These are phyloP conservation scores for Saccharomycopsis sp. DNA, from an alignment of 805 yeast genomes.

Conservation along the genomic window DNA sequence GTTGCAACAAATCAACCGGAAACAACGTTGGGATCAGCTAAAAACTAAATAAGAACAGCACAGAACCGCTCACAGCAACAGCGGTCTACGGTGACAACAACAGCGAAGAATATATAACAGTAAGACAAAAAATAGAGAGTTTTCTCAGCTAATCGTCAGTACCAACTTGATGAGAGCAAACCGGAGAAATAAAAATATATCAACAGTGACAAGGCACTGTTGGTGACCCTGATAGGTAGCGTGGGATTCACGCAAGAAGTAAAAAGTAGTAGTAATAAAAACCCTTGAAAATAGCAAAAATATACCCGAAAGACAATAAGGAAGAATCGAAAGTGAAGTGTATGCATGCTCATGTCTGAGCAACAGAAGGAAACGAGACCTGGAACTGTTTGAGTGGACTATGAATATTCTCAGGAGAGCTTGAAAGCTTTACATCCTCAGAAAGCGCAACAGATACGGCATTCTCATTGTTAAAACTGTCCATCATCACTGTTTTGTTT, in stretches of 20 bases:
- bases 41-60: background rate
- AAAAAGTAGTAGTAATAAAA: background rate
- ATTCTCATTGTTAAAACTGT: background rate
- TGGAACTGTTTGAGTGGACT: background rate
- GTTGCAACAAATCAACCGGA: background rate
- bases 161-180: background rate
- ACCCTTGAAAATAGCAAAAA: background rate
- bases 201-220: background rate
- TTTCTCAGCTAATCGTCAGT: background rate
- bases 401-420: background rate
- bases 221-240: background rate
- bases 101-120: background rate
- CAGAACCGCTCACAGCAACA: no score
- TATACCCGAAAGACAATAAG: background rate
- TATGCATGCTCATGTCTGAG: background rate
- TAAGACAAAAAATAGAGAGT: no score
- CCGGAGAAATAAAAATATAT: background rate
- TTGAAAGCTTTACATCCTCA: background rate
- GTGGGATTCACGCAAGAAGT: background rate
- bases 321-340: background rate
- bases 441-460: background rate
- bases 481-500: background rate
- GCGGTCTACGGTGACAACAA: no score
- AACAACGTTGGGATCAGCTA: background rate
- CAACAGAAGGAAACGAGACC: background rate